Evolutionary conservation across 2,329 filamentous ascomycete species (phyloP), one percentile per base, ranked within the genome.

Genomic region (Fusarium nurragi): DNA sequence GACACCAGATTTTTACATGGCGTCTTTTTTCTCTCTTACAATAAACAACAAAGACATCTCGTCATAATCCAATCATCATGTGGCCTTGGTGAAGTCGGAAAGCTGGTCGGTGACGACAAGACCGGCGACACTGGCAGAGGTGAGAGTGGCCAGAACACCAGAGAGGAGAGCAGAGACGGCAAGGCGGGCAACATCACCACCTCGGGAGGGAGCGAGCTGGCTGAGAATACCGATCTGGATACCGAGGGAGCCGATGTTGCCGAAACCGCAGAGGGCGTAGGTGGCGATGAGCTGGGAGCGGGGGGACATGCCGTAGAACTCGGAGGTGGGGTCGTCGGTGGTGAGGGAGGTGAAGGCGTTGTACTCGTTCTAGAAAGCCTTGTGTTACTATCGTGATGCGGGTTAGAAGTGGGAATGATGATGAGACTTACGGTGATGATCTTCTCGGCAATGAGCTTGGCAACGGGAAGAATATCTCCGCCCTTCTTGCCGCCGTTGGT

Each of bases 151-250:
- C 59, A 96, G 80, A 30, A 95, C 87, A 73, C 93, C 93, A 0
- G 91, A 90, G 49, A 93, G 75, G 64, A 97, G 83, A 7, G 93
- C 91, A 28, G 90, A 93, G 19, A 96, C 55, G 4, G 92, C 92
- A 25, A 97, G 84, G 43, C 83, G 83, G 5, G 91, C 89, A 12
- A 97, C 89, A 69, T 95, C 91, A 56, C 89, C 91, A 34, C 86
- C 84, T 40, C 92, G 87, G 5, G 83, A 82, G 1, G 93, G 92
- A 0, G 91, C 89, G 60, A 97, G 86, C 79, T 96, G 92, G 5
- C 90, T 87, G 49, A 97, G 84, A 57, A 96, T 92, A 81, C 93
- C 93, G 61, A 97, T 95, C 78, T 97, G 93, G 54, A 93, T 94
- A 75, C 93, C 93, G 44, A 97, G 85, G 26, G 92, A 94, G 51